These are phyloP conservation scores for Nicotiana rustica DNA, from an alignment of 305 asterid genomes.

Conservation along the genomic window DNA sequence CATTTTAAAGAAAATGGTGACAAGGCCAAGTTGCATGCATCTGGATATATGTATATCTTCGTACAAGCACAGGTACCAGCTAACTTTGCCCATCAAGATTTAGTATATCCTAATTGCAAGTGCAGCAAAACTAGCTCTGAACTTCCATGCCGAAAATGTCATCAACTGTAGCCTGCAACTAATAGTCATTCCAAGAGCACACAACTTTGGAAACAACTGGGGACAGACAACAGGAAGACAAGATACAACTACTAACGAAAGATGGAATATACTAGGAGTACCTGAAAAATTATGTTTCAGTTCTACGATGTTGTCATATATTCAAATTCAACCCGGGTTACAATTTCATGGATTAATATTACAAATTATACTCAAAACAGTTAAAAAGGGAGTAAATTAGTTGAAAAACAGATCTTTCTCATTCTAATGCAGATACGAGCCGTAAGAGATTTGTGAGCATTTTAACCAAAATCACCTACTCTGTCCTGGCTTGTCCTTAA, in stretches of 20 bases:
- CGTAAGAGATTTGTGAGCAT: conserved; percentile 21
- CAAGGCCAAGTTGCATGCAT: too few species aligned
- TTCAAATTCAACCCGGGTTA: neutral
- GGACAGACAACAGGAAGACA: neutral
- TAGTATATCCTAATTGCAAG: too few species aligned
- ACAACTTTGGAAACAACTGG: neutral
- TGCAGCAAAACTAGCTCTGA: too few species aligned
- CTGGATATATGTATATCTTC: too few species aligned
- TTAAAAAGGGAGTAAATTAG: conserved; percentile 8
- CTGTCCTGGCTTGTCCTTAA: conserved; percentile 38
- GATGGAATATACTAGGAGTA: neutral
- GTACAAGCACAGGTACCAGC: too few species aligned
- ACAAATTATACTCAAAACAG: conserved; percentile 30
- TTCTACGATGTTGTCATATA: conserved; percentile 25
- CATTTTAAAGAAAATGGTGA: too few species aligned
- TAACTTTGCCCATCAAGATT: too few species aligned
- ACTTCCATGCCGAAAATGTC: too few species aligned
- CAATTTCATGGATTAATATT: conserved; percentile 16
- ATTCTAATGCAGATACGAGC: conserved; percentile 15
- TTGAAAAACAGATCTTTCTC: neutral
- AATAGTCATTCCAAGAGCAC: too few species aligned
- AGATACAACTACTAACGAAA: neutral
- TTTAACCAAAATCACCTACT: conserved; percentile 31
- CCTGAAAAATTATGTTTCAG: neutral
- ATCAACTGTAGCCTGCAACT: too few species aligned